Evolutionary conservation across 148 eudicot species (phyloP), one percentile per base, ranked within the genome.

Genomic region (Pouteria glomerata): DNA sequence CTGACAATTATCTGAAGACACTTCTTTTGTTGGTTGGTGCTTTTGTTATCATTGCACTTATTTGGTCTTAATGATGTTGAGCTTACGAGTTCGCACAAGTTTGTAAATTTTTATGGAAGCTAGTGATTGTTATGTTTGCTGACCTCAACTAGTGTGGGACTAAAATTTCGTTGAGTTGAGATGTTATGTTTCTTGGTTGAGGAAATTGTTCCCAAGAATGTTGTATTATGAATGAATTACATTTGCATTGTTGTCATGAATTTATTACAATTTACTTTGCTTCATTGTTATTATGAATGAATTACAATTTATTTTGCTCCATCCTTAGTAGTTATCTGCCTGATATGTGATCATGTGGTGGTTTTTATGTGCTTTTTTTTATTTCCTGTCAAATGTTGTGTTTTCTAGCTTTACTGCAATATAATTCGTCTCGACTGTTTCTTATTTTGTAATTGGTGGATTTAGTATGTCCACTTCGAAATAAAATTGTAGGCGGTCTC

Each of bases 1-100:
- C 75, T 23, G 85, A 83, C 81, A 74, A 78, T 55, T 26, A 74
- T n/a, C 61, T 85, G 62, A 85, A 83, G 79, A 79, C 73, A 60
- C 57, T 87, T 57, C 62, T 87, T 45, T 29, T 82, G 30, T 23
- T 85, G 16, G 50, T 87, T 72, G 83, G 76, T 41, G 55, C 82
- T 57, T 57, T 79, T 44, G 83, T 82, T 66, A 8, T 85, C 15
- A 39, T 82, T 33, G 60, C 81, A 3, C 76, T 86, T 33, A 59
- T 82, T 55, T 85, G 80, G 75, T 56, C 78, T 1, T 82, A 69
- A 69, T 18, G 29, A 18, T 27, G 15, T 65, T 44, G 71, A 29
- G 3, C 2, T 48, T 14, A 6, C 0, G 42, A 19, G 4, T 48
- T 29, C 15, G 4, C 8, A n/a, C 19, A 19, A 11, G 5, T n/a